phyloP scores from a whole-genome alignment of 164 flowering plant genomes.

The Platanus orientalis region DNA sequence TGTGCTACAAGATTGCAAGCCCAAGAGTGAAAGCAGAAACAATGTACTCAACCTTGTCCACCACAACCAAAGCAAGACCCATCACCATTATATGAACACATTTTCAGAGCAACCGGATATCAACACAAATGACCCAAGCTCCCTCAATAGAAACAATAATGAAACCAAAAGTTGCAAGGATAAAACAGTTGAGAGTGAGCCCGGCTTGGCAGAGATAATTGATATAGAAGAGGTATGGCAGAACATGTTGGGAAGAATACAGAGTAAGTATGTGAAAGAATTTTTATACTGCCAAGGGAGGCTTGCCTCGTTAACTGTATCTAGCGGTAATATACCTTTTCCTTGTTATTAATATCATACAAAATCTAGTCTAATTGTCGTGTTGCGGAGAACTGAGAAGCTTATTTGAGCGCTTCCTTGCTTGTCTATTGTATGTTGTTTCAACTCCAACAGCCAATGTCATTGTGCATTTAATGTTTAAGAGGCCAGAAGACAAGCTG shows the following conservation, averaged over 20 bases:
- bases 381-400: too few relatives aligned
- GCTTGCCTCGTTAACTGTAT: constrained; percentile 34
- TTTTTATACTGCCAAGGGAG: constrained; percentile 23
- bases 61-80: constrained; percentile 9
- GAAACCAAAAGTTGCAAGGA: constrained; percentile 10
- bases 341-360: background rate
- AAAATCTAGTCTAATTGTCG: background rate
- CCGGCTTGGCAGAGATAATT: constrained; percentile 14
- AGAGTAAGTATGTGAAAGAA: constrained; percentile 21
- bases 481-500: constrained; percentile 28
- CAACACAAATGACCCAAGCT: constrained; percentile 8
- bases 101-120: constrained; percentile 10
- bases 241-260: constrained; percentile 23
- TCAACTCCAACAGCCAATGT: constrained; percentile 25
- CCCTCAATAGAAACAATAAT: background rate
- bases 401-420: background rate
- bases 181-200: constrained; percentile 9
- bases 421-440: background rate
- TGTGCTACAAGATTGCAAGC: constrained; percentile 15
- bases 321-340: constrained; percentile 25
- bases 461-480: constrained; percentile 35
- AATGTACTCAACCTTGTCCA: background rate
- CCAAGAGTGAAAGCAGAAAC: constrained; percentile 1
- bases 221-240: constrained; percentile 33
- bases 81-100: constrained; percentile 4